phyloP scores from a whole-genome alignment of 495 filamentous ascomycete species.

The Penicillium antarcticum region DNA sequence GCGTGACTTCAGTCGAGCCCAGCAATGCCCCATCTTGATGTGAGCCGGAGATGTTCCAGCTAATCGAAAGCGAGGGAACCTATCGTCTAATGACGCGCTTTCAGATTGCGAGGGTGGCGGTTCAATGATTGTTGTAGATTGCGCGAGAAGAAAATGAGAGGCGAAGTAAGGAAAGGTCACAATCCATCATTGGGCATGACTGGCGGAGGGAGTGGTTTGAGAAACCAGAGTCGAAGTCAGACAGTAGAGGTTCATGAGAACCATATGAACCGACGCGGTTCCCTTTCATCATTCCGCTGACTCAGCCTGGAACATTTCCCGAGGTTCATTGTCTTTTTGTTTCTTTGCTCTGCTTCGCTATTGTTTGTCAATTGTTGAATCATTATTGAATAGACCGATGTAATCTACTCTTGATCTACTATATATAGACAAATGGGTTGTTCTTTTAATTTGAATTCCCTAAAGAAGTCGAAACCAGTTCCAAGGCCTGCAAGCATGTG shows the following conservation, averaged over 20 bases:
- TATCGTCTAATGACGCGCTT: slow-evolving; percentile 9
- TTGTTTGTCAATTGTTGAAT: background rate
- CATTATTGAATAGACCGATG: no score
- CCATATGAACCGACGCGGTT: slow-evolving; percentile 1
- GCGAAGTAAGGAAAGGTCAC: background rate
- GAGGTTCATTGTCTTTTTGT: background rate
- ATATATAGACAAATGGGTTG: no score
- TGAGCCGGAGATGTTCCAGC: background rate
- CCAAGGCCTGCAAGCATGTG: no score
- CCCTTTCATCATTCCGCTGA: slow-evolving; percentile 5
- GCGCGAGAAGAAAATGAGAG: background rate
- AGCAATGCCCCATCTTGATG: slow-evolving; percentile 5
- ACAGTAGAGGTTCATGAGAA: slow-evolving; percentile 1
- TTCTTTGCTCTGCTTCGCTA: background rate
- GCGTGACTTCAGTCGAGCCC: slow-evolving; percentile 1
- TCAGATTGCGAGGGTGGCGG: background rate
- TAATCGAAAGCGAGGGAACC: background rate
- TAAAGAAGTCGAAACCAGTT: no score
- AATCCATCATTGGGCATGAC: slow-evolving; percentile 5
- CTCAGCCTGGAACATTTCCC: slow-evolving; percentile 1
- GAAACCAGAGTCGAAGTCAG: background rate
- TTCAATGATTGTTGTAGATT: background rate
- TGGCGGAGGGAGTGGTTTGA: background rate
- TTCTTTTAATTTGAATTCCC: no score
- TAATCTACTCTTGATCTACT: no score